Percentiles rank a stretch among this genome's conserved stretches.
These are phyloP conservation scores for Hypoxylon rubiginosum DNA, from an alignment of 2,329 filamentous ascomycete genomes.

Conservation along the genomic window DNA sequence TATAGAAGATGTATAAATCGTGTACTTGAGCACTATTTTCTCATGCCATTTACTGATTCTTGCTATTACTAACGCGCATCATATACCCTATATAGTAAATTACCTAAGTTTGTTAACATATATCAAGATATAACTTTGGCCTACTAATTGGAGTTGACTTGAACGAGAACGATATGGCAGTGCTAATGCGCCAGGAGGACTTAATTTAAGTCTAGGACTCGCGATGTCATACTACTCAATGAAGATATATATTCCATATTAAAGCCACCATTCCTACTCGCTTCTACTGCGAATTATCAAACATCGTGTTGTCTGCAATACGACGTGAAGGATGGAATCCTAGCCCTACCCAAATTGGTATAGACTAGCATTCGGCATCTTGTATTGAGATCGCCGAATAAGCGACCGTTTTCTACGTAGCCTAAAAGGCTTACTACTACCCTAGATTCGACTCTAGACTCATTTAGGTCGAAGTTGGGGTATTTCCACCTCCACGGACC, in stretches of 20 bases:
- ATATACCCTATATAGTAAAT: constrained; percentile 32
- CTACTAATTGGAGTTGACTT: neutral
- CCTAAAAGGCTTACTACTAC: constrained; percentile 12
- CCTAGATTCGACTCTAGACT: constrained; percentile 12
- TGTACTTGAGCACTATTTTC: constrained; percentile 9
- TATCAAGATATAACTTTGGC: constrained; percentile 14
- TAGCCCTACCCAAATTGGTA: constrained; percentile 21
- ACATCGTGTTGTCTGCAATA: neutral
- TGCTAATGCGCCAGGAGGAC: neutral
- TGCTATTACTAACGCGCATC: constrained; percentile 13
- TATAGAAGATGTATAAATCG: constrained; percentile 24
- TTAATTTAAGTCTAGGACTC: neutral
- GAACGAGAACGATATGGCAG: neutral
- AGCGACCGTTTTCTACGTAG: constrained; percentile 16
- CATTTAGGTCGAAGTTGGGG: constrained; percentile 21
- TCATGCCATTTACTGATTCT: neutral
- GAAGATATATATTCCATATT: neutral
- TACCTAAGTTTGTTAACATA: neutral
- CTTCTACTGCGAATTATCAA: neutral
- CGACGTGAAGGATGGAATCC: constrained; percentile 10
- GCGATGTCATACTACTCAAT: neutral
- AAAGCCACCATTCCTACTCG: neutral
- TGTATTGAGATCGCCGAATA: constrained; percentile 19
- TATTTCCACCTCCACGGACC: constrained; percentile 21
- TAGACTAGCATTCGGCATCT: constrained; percentile 13